phyloP scores from a whole-genome alignment of 225 moss, liverwort and hornwort species.

The Marchantia paleacea region DNA sequence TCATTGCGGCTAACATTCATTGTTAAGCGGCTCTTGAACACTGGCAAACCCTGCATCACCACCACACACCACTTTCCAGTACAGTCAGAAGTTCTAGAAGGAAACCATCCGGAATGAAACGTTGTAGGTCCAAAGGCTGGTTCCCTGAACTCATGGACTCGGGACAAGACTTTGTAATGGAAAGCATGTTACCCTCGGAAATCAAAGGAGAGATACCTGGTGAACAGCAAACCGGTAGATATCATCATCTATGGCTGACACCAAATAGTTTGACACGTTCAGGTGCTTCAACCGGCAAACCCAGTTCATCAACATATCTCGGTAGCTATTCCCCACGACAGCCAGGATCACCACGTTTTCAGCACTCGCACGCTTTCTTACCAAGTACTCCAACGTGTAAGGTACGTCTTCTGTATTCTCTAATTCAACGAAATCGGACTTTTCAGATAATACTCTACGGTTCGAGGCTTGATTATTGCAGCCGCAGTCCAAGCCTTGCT shows the following conservation, averaged over 20 bases:
- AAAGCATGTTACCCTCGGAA: not conserved
- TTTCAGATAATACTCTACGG: slow-evolving; percentile 34
- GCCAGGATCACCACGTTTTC: slow-evolving; percentile 80
- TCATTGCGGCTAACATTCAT: slow-evolving; percentile 77
- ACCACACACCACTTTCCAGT: slow-evolving; percentile 18
- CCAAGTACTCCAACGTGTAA: slow-evolving; percentile 59
- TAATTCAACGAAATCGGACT: slow-evolving; percentile 34
- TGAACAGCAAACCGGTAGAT: slow-evolving; percentile 72
- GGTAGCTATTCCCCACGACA: slow-evolving; percentile 85
- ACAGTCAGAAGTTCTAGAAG: not conserved
- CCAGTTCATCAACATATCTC: slow-evolving; percentile 98
- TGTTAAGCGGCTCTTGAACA: slow-evolving; percentile 56
- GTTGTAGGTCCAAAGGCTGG: not conserved
- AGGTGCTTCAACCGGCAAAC: slow-evolving; percentile 83
- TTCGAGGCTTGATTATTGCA: slow-evolving; percentile 19
- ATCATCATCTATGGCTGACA: slow-evolving; percentile 84
- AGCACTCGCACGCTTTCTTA: slow-evolving; percentile 59
- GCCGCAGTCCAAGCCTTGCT: slow-evolving; percentile 50
- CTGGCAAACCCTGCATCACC: slow-evolving; percentile 79
- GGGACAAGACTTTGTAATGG: not conserved
- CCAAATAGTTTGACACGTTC: slow-evolving; percentile 72
- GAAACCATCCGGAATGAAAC: not conserved
- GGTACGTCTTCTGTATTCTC: slow-evolving; percentile 47
- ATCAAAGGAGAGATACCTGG: slow-evolving; percentile 52
- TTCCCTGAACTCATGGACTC: not conserved